Conservation (phyloP, 768 basidiomycete species). For the Hypholoma fasciculare region DNA sequence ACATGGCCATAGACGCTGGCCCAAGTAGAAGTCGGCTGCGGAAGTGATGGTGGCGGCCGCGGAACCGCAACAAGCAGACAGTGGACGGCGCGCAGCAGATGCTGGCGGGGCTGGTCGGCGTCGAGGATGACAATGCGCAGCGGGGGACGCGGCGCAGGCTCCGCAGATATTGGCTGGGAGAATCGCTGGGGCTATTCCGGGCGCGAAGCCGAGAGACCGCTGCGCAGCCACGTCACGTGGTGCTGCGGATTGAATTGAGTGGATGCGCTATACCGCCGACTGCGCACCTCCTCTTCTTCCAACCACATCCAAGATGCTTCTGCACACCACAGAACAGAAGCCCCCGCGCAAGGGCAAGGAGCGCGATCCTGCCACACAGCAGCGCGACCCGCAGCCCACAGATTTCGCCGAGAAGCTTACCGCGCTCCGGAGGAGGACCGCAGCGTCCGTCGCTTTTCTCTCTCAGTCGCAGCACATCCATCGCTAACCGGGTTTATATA, state of each 20-base stretch:
- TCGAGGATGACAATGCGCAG: not conserved
- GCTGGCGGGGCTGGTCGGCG: no score
- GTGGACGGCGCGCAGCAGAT: not conserved
- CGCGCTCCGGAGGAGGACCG: constrained; percentile 48
- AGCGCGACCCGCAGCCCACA: constrained; percentile 38
- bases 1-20: no score
- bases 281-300: constrained; percentile 25
- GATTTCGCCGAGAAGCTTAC: constrained; percentile 61
- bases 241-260: constrained; percentile 21
- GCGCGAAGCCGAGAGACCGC: not conserved
- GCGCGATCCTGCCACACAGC: constrained; percentile 30
- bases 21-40: no score
- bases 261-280: constrained; percentile 9
- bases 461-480: constrained; percentile 3
- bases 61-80: no score
- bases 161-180: not conserved
- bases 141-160: not conserved
- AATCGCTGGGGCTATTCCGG: not conserved
- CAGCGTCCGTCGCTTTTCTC: constrained; percentile 12
- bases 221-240: constrained; percentile 17
- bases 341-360: constrained; percentile 42
- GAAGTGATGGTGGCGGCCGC: no score
- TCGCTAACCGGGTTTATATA: constrained; percentile 22
- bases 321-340: constrained; percentile 18
- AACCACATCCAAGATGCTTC: constrained; percentile 23